These are phyloP conservation scores for Penicillium sp. DNA, from an alignment of 2,329 filamentous ascomycete species.

Conservation along the genomic window DNA sequence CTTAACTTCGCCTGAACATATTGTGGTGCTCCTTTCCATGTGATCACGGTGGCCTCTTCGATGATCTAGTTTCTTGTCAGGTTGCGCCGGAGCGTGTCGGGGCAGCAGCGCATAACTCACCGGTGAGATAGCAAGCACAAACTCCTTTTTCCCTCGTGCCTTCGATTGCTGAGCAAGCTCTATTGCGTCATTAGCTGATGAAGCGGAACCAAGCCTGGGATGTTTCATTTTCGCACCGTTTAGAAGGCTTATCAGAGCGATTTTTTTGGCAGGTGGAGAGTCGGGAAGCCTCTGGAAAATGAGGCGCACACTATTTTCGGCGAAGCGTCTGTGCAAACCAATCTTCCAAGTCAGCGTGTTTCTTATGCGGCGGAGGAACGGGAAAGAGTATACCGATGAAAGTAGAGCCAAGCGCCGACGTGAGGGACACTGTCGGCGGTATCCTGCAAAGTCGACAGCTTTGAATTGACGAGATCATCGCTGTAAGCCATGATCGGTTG, in stretches of 20 bases:
- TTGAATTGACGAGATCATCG: constrained; percentile 91
- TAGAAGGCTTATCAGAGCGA: constrained; percentile 90
- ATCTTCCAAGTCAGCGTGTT: constrained; percentile 13
- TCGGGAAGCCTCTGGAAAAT: constrained; percentile 91
- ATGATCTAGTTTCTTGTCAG: constrained; percentile 58
- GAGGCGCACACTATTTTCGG: constrained; percentile 83
- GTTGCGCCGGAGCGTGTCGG: neutral
- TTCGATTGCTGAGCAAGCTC: constrained; percentile 97
- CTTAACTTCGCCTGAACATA: constrained; percentile 86
- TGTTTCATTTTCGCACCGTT: constrained; percentile 69
- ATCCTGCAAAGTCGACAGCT: constrained; percentile 92
- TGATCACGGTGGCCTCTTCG: constrained; percentile 82
- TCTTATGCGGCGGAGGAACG: constrained; percentile 13
- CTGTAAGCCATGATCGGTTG: constrained; percentile 74
- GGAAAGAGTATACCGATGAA: constrained; percentile 70
- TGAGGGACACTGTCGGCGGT: constrained; percentile 96
- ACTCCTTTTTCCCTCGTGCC: constrained; percentile 87
- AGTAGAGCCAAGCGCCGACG: constrained; percentile 99
- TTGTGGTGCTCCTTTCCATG: constrained; percentile 82
- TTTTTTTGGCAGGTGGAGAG: constrained; percentile 75
- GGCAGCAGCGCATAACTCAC: constrained; percentile 35
- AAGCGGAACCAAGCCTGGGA: neutral
- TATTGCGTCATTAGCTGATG: constrained; percentile 40
- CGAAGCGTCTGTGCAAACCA: constrained; percentile 68
- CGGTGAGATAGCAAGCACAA: constrained; percentile 85